A percentile compares a stretch with the other conserved stretches of the same genome.
Conservation (phyloP, 495 filamentous ascomycete species). For the Aspergillus ostianus region DNA sequence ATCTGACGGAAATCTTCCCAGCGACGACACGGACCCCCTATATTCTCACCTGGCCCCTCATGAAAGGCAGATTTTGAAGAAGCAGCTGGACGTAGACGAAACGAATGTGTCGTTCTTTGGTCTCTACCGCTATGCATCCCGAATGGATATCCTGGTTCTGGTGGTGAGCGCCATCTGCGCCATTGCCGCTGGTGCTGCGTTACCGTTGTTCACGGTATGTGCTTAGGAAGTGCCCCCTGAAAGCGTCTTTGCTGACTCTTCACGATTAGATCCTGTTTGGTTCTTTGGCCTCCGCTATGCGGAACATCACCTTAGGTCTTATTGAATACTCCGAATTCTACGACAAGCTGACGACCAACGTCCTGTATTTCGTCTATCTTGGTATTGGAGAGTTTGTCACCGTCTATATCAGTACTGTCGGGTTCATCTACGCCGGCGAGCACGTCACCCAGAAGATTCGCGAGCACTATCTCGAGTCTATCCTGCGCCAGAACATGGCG, state of each 20-base stretch:
- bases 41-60: conserved; percentile 42
- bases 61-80: conserved; percentile 65
- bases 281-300: conserved; percentile 69
- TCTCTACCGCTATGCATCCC: conserved; percentile 79
- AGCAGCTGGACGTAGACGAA: conserved; percentile 67
- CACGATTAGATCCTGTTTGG: conserved; percentile 63
- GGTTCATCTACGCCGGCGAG: conserved; percentile 93
- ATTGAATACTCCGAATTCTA: conserved; percentile 56
- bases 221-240: background rate
- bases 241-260: conserved; percentile 29
- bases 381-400: conserved; percentile 81
- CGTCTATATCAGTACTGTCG: conserved; percentile 78
- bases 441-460: conserved; percentile 83
- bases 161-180: conserved; percentile 61
- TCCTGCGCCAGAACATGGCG: conserved; percentile 85
- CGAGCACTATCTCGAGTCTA: conserved; percentile 77
- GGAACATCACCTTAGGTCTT: conserved; percentile 53
- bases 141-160: conserved; percentile 72
- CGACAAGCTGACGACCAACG: conserved; percentile 57
- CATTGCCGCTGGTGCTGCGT: conserved; percentile 74
- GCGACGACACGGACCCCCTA: conserved; percentile 32
- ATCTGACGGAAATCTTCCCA: conserved; percentile 16
- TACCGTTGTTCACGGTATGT: conserved; percentile 83
- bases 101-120: conserved; percentile 63
- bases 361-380: conserved; percentile 88